phyloP scores from a whole-genome alignment of 2,329 filamentous ascomycete species.

The Gliomastix tumulicola region DNA sequence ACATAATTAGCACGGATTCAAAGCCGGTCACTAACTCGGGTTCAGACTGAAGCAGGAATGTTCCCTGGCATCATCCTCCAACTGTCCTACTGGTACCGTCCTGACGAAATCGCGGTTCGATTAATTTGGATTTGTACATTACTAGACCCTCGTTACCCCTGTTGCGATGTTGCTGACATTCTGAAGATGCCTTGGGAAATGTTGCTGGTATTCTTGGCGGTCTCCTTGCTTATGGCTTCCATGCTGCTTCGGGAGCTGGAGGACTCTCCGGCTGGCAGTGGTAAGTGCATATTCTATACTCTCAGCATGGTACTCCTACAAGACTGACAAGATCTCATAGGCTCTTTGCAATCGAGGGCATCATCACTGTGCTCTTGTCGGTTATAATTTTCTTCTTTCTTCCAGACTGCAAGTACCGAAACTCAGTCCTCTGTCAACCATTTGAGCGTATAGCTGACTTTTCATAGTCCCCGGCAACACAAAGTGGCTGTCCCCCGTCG shows the following conservation, averaged over 20 bases:
- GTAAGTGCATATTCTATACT: not conserved
- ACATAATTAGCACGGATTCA: not conserved
- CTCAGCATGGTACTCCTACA: not conserved
- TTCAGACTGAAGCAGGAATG: constrained; percentile 27
- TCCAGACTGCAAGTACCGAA: constrained; percentile 37
- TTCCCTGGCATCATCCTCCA: constrained; percentile 34
- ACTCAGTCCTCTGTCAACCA: not conserved
- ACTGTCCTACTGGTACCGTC: constrained; percentile 39
- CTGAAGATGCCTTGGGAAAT: constrained; percentile 28
- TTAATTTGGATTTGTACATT: constrained; percentile 35
- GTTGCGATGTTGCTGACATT: not conserved
- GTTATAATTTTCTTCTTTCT: constrained; percentile 42
- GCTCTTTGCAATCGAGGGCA: constrained; percentile 35
- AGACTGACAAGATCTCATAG: not conserved
- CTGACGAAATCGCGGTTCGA: constrained; percentile 36
- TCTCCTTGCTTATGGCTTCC: constrained; percentile 34
- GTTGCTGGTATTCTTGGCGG: constrained; percentile 31
- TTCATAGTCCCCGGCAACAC: constrained; percentile 34
- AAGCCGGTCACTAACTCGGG: not conserved
- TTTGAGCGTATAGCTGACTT: too few relatives aligned
- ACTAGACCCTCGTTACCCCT: not conserved
- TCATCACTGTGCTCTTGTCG: constrained; percentile 36
- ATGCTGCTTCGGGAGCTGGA: constrained; percentile 24
- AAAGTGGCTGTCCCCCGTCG: constrained; percentile 33
- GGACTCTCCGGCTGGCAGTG: constrained; percentile 23